Conservation (phyloP, 495 filamentous ascomycete species). For the Niebla homalea region DNA sequence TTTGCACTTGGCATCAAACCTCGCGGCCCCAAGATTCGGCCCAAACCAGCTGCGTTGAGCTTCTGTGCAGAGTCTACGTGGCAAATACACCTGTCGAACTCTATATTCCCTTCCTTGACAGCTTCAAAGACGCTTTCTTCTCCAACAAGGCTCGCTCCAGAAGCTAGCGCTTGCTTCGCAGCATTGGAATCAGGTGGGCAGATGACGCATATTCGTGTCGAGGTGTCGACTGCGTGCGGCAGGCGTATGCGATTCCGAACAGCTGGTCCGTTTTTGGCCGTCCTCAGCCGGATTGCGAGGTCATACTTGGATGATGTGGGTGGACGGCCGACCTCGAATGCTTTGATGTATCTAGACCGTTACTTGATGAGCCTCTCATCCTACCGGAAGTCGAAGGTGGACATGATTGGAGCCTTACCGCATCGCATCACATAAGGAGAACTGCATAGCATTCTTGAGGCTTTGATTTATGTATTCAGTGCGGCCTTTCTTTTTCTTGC, state of each 20-base stretch:
- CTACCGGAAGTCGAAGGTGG: neutral
- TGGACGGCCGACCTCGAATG: slow-evolving; percentile 75
- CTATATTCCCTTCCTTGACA: slow-evolving; percentile 58
- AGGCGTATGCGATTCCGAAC: slow-evolving; percentile 78
- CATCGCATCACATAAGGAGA: slow-evolving; percentile 83
- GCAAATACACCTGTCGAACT: slow-evolving; percentile 82
- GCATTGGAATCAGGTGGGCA: slow-evolving; percentile 61
- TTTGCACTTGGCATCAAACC: slow-evolving; percentile 88
- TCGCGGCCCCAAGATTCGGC: slow-evolving; percentile 69
- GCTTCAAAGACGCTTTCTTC: slow-evolving; percentile 73
- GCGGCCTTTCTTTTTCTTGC: slow-evolving; percentile 50
- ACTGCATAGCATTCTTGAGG: slow-evolving; percentile 51
- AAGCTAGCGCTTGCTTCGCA: slow-evolving; percentile 53
- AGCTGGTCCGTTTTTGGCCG: slow-evolving; percentile 67
- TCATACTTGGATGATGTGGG: slow-evolving; percentile 74
- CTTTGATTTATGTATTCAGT: slow-evolving; percentile 48
- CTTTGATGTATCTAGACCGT: slow-evolving; percentile 63
- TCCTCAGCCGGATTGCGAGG: slow-evolving; percentile 62
- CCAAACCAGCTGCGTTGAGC: slow-evolving; percentile 65
- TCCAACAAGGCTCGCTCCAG: slow-evolving; percentile 71
- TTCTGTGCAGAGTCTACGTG: slow-evolving; percentile 61
- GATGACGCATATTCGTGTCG: slow-evolving; percentile 75
- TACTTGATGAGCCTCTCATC: neutral
- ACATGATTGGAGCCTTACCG: slow-evolving; percentile 44
- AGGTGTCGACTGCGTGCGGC: slow-evolving; percentile 76